Evolutionary conservation across 108 stramenopile genomes (phyloP).

Genomic region (Parmales sp.): DNA sequence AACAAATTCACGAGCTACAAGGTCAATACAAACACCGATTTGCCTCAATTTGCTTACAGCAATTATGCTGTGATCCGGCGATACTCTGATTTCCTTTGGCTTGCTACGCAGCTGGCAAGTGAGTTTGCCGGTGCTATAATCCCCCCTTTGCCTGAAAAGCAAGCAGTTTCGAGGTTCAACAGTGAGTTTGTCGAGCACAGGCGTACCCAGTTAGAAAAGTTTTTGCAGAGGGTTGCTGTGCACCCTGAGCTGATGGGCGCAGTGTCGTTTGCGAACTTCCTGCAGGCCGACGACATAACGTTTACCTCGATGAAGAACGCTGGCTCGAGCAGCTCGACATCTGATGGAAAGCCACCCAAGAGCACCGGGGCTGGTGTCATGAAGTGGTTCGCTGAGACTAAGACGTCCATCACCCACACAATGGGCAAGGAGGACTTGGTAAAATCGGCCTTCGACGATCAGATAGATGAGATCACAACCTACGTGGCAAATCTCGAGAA

Average conservation of each 20-base stretch:
- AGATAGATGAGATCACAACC: constrained; percentile 80
- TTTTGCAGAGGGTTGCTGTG: constrained; percentile 69
- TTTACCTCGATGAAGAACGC: constrained; percentile 65
- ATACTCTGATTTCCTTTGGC: constrained; percentile 93
- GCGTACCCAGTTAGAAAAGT: constrained; percentile 67
- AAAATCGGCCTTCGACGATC: constrained; percentile 71
- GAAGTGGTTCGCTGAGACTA: constrained; percentile 78
- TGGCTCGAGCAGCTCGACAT: constrained; percentile 23
- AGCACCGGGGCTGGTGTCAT: constrained; percentile 51
- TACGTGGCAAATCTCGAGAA: constrained; percentile 76
- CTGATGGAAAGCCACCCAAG: neutral
- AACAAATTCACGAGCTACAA: constrained; percentile 77
- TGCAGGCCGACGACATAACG: constrained; percentile 76
- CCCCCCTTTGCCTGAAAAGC: constrained; percentile 94
- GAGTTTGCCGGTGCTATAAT: constrained; percentile 84
- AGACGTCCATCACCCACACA: constrained; percentile 43
- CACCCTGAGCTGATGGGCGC: constrained; percentile 79
- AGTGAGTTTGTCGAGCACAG: constrained; percentile 80
- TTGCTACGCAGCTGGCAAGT: constrained; percentile 67
- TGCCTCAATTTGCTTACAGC: no score
- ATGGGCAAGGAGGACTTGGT: constrained; percentile 48
- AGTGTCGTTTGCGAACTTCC: constrained; percentile 66
- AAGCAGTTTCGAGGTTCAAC: constrained; percentile 77
- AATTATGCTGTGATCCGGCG: constrained; percentile 67
- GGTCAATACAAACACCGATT: constrained; percentile 17